Evolutionary conservation across 306 rosid genomes (phyloP).

Genomic region (Sicyos edulis): DNA sequence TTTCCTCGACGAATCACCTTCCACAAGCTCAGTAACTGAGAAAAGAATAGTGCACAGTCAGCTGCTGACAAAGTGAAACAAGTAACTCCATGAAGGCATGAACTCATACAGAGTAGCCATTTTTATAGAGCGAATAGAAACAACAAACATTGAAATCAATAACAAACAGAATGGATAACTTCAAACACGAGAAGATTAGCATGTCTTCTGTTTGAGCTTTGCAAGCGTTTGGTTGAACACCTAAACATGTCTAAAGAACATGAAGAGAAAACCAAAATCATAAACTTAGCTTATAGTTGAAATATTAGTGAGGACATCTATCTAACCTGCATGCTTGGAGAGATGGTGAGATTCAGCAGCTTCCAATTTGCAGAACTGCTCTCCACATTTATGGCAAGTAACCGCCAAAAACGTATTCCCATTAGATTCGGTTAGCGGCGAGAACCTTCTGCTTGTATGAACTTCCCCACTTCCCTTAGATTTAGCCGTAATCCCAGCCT

Average conservation of each 20-base stretch:
- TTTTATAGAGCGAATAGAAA: background rate
- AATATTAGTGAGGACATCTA: background rate
- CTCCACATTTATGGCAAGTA: slow-evolving; percentile 86
- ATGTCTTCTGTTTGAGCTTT: background rate
- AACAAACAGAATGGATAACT: background rate
- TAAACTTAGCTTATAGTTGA: background rate
- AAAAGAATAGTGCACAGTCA: background rate
- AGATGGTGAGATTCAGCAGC: slow-evolving; percentile 89
- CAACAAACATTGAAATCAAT: background rate
- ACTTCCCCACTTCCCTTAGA: slow-evolving; percentile 29
- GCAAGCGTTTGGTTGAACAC: background rate
- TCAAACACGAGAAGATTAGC: background rate
- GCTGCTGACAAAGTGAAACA: slow-evolving; percentile 13
- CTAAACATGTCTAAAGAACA: background rate
- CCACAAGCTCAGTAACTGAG: slow-evolving; percentile 88
- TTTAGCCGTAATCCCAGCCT: slow-evolving; percentile 26
- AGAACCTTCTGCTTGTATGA: slow-evolving; percentile 47
- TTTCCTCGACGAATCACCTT: slow-evolving; percentile 90
- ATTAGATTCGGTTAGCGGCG: slow-evolving; percentile 43
- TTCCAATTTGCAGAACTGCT: slow-evolving; percentile 72
- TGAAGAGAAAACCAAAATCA: background rate
- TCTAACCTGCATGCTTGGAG: slow-evolving; percentile 80
- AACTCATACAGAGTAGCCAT: background rate
- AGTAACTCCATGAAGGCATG: background rate
- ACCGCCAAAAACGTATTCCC: slow-evolving; percentile 34